Base-by-base conservation (phyloP, 2,329 filamentous ascomycete species). In the Cercospora nicotianae region DNA sequence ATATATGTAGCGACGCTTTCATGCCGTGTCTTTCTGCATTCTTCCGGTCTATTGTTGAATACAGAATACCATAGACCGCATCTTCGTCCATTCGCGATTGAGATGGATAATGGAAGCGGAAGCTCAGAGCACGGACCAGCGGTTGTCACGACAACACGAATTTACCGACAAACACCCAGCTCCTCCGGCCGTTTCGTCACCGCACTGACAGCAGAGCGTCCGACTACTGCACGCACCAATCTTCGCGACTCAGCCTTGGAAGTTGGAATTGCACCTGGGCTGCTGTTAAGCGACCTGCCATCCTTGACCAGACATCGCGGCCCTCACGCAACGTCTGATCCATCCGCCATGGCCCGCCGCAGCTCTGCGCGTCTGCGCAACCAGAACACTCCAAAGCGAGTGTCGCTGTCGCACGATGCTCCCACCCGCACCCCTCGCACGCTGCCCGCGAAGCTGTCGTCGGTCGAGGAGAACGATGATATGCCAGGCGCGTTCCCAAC, bases 401-500 rank as follows among this genome's bases (percentile, higher is more conserved):
- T 78, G 33, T 77, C 76, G 42, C 72, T 78, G 42, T 77, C 75
- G 42, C 73, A 77, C 68, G 76, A 79, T 75, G 70, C 72, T 28
- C 67, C 67, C 57, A 64, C 63, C 30, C 74, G 72, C 55, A 76
- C 74, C 7, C 77, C 77, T 7, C 72, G 72, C 26, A 79, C 77
- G 4, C 73, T 76, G 5, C 76, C 78, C 13, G 69, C 72, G n/a
- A 81, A 78, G 69, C 80, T 86, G 33, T 71, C 79, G 18, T 77
- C 81, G n/a, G 78, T 86, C 20, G 72, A 79, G 60, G 84, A 86
- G 77, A 70, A 67, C 57, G 77, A 79, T 72, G 82, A 83, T 61
- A 80, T 80, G 68, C 77, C 79, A 12, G 75, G 74, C 57, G 69
- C 78, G 39, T 77, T 78, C 53, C 77, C 76, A 12, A 71, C 73